Percentiles rank a stretch among this genome's conserved stretches.
Evolutionary conservation across 345 rosid species (phyloP).

Genomic region (Gossypium arboreum): DNA sequence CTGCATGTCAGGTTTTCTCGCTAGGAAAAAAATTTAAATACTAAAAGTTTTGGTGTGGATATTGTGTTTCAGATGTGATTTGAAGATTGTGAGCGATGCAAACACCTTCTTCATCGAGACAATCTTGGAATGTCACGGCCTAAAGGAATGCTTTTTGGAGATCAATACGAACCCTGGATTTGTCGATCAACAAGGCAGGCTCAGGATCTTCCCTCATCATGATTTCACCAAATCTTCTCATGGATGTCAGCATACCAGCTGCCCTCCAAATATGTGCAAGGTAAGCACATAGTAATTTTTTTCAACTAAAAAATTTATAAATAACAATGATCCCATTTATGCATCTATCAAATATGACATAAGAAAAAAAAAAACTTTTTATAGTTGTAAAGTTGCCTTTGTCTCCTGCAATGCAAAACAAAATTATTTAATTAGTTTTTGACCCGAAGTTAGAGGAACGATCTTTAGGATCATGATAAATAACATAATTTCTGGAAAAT

Average conservation of each 20-base stretch:
- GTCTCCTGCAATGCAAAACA: too few relatives aligned
- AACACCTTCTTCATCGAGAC: neutral
- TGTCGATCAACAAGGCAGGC: neutral
- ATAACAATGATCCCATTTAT: too few relatives aligned
- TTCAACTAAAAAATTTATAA: too few relatives aligned
- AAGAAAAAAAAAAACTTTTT: too few relatives aligned
- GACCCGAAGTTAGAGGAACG: too few relatives aligned
- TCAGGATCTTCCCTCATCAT: neutral
- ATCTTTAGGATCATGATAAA: neutral
- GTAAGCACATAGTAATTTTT: neutral
- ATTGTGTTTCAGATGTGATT: neutral
- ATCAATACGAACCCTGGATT: neutral
- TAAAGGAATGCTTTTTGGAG: neutral
- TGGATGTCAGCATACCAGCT: neutral
- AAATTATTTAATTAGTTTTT: too few relatives aligned
- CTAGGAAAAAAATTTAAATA: neutral
- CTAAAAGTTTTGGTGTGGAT: neutral
- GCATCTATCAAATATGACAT: too few relatives aligned
- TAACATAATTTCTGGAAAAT: neutral
- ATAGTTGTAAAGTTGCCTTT: too few relatives aligned
- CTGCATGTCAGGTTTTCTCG: neutral
- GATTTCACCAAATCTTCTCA: constrained; percentile 1
- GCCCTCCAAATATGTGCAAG: neutral
- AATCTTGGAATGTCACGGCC: neutral
- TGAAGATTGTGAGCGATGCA: neutral